Conservation (phyloP, 805 yeast genomes). For the Zygotorulaspora florentina region DNA sequence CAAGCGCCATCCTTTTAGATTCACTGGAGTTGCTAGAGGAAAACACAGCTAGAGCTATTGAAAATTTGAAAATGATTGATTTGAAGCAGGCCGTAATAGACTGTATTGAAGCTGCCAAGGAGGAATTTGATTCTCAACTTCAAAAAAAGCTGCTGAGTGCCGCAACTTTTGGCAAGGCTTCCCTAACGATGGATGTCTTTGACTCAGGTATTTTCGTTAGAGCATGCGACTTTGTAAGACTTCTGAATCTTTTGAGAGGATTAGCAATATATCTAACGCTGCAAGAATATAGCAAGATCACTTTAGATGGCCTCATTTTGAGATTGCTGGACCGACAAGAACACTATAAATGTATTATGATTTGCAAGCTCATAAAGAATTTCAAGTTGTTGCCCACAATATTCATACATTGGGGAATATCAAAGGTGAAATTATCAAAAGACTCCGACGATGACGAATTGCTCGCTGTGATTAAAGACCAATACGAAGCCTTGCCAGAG, state of each 20-base stretch:
- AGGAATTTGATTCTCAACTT: constrained; percentile 72
- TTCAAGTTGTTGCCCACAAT: constrained; percentile 44
- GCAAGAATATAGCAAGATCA: constrained; percentile 46
- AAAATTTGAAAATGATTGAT: constrained; percentile 56
- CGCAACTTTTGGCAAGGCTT: constrained; percentile 76
- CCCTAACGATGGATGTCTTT: constrained; percentile 46
- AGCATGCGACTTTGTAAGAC: constrained; percentile 57
- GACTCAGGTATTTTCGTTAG: constrained; percentile 60
- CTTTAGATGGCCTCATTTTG: constrained; percentile 52
- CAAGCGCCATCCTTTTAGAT: constrained; percentile 78
- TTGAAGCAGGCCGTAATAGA: constrained; percentile 58
- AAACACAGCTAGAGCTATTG: constrained; percentile 78
- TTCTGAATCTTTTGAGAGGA: constrained; percentile 61
- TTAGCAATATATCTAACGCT: constrained; percentile 71
- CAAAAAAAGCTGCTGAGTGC: constrained; percentile 79
- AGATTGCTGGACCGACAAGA: constrained; percentile 55
- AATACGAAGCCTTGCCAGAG: constrained; percentile 8
- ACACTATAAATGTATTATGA: constrained; percentile 59
- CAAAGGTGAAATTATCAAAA: constrained; percentile 54
- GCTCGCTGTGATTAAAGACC: constrained; percentile 41
- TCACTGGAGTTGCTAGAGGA: constrained; percentile 62
- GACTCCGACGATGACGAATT: constrained; percentile 57
- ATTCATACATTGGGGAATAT: constrained; percentile 76
- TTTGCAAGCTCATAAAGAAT: constrained; percentile 47
- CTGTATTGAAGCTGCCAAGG: constrained; percentile 70